Evolutionary conservation across 208 protist genomes (phyloP), one percentile per base, ranked within the genome.

Genomic region (Plasmodiophora brassicae): DNA sequence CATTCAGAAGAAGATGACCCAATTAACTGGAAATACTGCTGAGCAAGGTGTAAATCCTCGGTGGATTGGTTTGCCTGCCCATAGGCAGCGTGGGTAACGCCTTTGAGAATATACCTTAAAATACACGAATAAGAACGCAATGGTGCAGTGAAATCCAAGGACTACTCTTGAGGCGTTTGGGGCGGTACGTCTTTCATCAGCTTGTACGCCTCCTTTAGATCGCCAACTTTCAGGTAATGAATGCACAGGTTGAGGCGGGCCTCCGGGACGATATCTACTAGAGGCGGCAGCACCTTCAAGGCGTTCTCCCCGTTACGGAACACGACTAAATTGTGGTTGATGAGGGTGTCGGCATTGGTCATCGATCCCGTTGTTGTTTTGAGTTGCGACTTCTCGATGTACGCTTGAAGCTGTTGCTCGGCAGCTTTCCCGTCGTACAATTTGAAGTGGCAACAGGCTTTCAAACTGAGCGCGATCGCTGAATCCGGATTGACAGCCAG

Each of bases 321-420:
- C 14, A 98, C 96, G 0, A 98, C 96, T 83, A 98, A 86, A 93
- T 98, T 98, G 93, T 98, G 97, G 90, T 96, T 95, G 22, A 98
- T 94, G 85, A 98, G 94, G 88, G 97, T 95, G 46, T 95, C 95
- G 86, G 46, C 78, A 5, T 8, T 53, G n/a, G 14, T 1, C 28
- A 5, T 71, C 5, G 14, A 14, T 25, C 28, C 46, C n/a, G 46
- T 35, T 28, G 46, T 86, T 35, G 5, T 65, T 8, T 14, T 36
- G 20, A 25, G 20, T 45, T 14, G 71, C 32, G 14, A 14, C 28
- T 36, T 85, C 1, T 54, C 60, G 10, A 14, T 32, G 25, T 85
- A 84, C n/a, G 32, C 32, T 78, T 90, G 32, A 10, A 98, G 92
- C 92, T 98, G 95, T 28, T 91, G 93, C 88, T 97, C 95, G 0